Evolutionary conservation across 768 basidiomycete species (phyloP), one percentile per base, ranked within the genome.

Genomic region (Tubosaeta sp.): DNA sequence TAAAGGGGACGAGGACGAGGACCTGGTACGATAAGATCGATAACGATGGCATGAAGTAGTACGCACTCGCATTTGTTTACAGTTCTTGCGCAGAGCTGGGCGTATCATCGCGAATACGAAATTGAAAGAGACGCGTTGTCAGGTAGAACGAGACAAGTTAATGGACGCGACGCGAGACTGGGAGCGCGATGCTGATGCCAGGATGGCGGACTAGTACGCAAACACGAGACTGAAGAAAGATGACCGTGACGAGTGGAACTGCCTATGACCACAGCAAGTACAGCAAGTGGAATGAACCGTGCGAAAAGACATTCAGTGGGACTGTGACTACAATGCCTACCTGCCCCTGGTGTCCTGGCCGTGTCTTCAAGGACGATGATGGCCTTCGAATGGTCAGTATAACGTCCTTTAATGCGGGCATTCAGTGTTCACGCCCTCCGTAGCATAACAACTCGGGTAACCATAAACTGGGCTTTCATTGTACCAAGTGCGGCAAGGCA

Each of bases 291-390:
- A 22, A 41, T 44, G 29, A 44, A 61, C 56, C 59, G 60, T 62
- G 54, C 5, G 57, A 63, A 55, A 31, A 6, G 27, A 6, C 5
- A 5, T 7, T n/a, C 12, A 9, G 13, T 27, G 19, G 16, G 14
- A 19, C 14, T 9, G 9, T 11, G 29, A 29, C 7, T 2, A 41
- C 27, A 11, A 67, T 69, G 66, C 32, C 52, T n/a, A 13, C 4
- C 11, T 67, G 66, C 26, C 1, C 38, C 12, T 16, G 5, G 6
- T 69, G 66, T 53, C 51, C 60, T 6, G 37, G 42, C 25, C 55
- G 67, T 26, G 34, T 2, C 13, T 67, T 69, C 39, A 31, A 16
- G 4, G 26, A 65, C 43, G 31, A 27, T 0, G 5, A 48, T 0
- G 63, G 43, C 17, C 0, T 68, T 14, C 29, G 12, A 11, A 49